Evolutionary conservation across 495 filamentous ascomycete species (phyloP), one percentile per base, ranked within the genome.

Genomic region (Penicillium simplicissimum): DNA sequence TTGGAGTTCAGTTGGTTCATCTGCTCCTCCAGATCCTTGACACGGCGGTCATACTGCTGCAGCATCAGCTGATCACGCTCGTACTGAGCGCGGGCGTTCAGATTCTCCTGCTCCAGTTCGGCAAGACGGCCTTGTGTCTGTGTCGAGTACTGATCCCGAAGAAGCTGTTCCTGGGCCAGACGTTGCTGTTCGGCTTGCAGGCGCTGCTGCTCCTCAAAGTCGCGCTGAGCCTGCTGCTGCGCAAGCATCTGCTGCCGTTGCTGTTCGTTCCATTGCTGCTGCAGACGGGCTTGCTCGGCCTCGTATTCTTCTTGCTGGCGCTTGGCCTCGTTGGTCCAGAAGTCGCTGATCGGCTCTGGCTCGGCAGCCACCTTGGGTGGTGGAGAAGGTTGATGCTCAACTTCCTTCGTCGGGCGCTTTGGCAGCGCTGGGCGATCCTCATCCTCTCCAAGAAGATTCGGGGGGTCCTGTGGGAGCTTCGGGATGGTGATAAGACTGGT

Each of bases 51-150:
- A 71, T 97, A 98, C 69, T 98, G 94, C 77, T 97, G 89, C 40
- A 98, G 84, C 89, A 97, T 90, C 53, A 98, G 77, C 72, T 98
- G 93, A 74, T 98, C 91, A n/a, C 90, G 88, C 71, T 97, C 92
- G 71, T 97, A 97, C 74, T 98, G 95, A 7, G 93, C 92, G 37
- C 94, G 85, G 8, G 95, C 93, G 68, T 95, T 94, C 33, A 98
- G 79, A 68, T 98, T 96, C 75, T 97, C 93, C 59, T 88, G 90
- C 75, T 98, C 94, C 21, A 98, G 79, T 77, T 98, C 93, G 11
- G 94, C 95, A 70, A 97, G 79, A 21, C 91, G 89, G 17, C 95
- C 96, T 68, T 98, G 92, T 0, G 93, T 96, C 61, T 97, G 94
- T 69, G 90, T 88, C 62, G 91, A 86, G 61, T 90, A 91, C 63